These are phyloP conservation scores for Periconia macrospinosa DNA, from an alignment of 2,329 filamentous ascomycete species.

Conservation along the genomic window DNA sequence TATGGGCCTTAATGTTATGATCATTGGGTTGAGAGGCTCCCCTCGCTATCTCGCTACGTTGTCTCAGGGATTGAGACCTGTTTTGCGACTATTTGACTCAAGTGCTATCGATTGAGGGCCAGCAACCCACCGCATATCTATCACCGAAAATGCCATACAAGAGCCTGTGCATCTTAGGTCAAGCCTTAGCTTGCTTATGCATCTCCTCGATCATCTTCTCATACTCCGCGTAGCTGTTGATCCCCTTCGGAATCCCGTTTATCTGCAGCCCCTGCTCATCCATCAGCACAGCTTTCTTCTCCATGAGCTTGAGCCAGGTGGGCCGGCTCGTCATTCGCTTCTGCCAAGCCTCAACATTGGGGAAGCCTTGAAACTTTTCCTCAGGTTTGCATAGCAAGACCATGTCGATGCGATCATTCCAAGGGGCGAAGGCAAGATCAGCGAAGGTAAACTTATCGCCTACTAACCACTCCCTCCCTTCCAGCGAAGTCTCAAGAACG, in stretches of 20 bases:
- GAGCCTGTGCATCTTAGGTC: no score
- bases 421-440: conserved; percentile 47
- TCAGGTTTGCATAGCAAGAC: conserved; percentile 16
- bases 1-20: no score
- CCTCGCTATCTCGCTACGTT: no score
- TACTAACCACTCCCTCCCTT: conserved; percentile 43
- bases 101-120: no score
- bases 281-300: conserved; percentile 36
- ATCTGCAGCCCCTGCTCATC: conserved; percentile 38
- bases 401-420: conserved; percentile 29
- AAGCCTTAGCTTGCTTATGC: no score
- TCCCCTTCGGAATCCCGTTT: background rate
- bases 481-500: conserved; percentile 44
- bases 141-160: no score
- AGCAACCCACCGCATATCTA: no score
- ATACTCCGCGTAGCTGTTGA: background rate
- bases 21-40: no score
- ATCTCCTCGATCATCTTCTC: background rate
- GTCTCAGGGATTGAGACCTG: no score
- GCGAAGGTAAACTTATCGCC: conserved; percentile 49
- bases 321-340: conserved; percentile 27
- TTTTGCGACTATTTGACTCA: no score
- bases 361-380: conserved; percentile 16
- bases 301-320: conserved; percentile 38
- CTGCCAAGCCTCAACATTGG: conserved; percentile 38